Percentiles rank a stretch among this genome's conserved stretches.
These are phyloP conservation scores for Eucalyptus virginea DNA, from an alignment of 345 rosid species.

Conservation along the genomic window DNA sequence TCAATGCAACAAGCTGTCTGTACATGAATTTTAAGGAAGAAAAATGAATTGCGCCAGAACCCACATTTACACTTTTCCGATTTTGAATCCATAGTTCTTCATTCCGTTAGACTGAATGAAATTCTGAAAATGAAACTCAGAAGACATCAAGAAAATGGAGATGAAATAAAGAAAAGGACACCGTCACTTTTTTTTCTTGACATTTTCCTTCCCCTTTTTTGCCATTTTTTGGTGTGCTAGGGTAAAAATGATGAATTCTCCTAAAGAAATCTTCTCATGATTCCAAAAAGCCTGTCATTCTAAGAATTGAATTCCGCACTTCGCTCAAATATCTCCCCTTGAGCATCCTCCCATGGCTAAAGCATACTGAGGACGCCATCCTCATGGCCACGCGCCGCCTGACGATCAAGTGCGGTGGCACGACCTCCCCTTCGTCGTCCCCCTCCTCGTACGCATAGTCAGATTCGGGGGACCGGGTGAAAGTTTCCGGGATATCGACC, in stretches of 20 bases:
- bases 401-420: constrained; percentile 53
- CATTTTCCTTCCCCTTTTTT: background rate
- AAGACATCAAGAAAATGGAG: background rate
- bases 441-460: constrained; percentile 5
- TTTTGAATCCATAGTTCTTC: background rate
- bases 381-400: constrained; percentile 35
- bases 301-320: constrained; percentile 69
- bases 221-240: background rate
- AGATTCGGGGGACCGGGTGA: background rate
- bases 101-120: background rate
- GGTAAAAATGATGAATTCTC: background rate
- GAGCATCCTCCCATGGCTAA: constrained; percentile 74
- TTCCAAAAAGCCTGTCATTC: constrained; percentile 87
- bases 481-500: constrained; percentile 5
- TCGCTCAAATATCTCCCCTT: constrained; percentile 78
- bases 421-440: constrained; percentile 11
- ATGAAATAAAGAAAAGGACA: background rate
- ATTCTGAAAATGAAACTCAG: background rate
- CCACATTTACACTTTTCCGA: background rate
- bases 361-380: constrained; percentile 68
- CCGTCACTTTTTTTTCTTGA: background rate
- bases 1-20: background rate
- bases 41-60: background rate
- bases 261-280: background rate
- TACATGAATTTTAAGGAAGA: background rate